These are phyloP conservation scores for Yamadazyma taylorii DNA, from an alignment of 1,139 yeast genomes.

Conservation along the genomic window DNA sequence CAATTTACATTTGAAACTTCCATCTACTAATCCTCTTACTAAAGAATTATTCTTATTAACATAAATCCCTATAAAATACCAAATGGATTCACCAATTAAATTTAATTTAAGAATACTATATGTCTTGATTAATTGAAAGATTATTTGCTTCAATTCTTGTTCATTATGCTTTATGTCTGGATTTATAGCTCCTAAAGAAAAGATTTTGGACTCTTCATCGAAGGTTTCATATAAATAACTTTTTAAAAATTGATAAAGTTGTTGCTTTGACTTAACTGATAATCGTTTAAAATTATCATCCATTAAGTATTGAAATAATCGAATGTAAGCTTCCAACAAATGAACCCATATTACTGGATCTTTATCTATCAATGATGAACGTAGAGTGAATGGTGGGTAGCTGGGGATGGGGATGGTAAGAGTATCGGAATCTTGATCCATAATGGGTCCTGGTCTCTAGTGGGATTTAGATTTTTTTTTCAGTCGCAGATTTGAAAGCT, in stretches of 20 bases:
- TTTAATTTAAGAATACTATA: conserved; percentile 57
- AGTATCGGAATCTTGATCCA: background rate
- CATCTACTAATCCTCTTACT: conserved; percentile 57
- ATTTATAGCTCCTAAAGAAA: conserved; percentile 69
- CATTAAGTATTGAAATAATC: conserved; percentile 47
- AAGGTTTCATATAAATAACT: conserved; percentile 60
- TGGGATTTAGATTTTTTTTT: no score
- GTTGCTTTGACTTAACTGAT: conserved; percentile 56
- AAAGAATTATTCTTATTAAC: conserved; percentile 42
- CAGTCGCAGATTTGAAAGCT: no score
- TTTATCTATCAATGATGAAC: conserved; percentile 73
- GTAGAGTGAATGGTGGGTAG: conserved; percentile 69
- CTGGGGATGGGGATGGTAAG: conserved; percentile 44
- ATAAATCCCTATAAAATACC: conserved; percentile 63
- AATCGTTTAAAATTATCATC: conserved; percentile 34
- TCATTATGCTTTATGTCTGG: conserved; percentile 62
- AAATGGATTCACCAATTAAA: conserved; percentile 56
- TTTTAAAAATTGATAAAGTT: conserved; percentile 54
- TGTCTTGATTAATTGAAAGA: conserved; percentile 51
- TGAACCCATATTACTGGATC: conserved; percentile 85
- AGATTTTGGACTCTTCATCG: conserved; percentile 56
- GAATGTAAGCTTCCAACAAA: conserved; percentile 60
- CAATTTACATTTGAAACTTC: conserved; percentile 45
- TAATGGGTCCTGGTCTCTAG: no score
- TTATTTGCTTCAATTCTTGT: conserved; percentile 44